These are phyloP conservation scores for Sporothrix luriei DNA, from an alignment of 2,329 filamentous ascomycete species.

Conservation along the genomic window DNA sequence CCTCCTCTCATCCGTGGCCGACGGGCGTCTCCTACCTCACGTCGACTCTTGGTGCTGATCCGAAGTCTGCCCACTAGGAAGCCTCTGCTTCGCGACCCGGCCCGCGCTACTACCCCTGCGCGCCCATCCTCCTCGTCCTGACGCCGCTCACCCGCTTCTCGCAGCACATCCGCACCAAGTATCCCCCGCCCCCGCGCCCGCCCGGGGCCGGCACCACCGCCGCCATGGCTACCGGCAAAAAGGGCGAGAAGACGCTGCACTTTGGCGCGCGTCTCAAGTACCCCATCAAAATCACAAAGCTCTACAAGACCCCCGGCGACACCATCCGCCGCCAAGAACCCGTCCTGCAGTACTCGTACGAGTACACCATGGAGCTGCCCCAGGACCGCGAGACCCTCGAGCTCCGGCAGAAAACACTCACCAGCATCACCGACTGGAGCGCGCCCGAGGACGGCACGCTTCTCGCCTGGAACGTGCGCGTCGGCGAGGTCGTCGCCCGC, in stretches of 20 bases:
- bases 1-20: not conserved
- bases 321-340: constrained; percentile 72
- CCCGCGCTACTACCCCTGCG: constrained; percentile 32
- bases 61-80: constrained; percentile 23
- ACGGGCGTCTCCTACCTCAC: not conserved
- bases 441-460: constrained; percentile 81
- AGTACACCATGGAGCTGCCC: constrained; percentile 74
- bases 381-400: constrained; percentile 61
- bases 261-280: constrained; percentile 74
- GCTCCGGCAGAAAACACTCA: constrained; percentile 67
- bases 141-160: constrained; percentile 33
- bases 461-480: constrained; percentile 72
- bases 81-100: constrained; percentile 12
- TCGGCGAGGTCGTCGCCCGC: constrained; percentile 64
- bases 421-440: constrained; percentile 75
- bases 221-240: constrained; percentile 34
- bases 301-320: constrained; percentile 77
- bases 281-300: constrained; percentile 86
- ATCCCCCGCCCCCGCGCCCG: constrained; percentile 28
- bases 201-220: not conserved
- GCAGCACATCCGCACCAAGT: constrained; percentile 33
- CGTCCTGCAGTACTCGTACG: constrained; percentile 85
- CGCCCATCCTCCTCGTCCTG: constrained; percentile 26
- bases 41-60: not conserved
- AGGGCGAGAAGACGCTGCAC: constrained; percentile 45